phyloP scores from a whole-genome alignment of 306 rosid species.

The Quercus berberidifolia region DNA sequence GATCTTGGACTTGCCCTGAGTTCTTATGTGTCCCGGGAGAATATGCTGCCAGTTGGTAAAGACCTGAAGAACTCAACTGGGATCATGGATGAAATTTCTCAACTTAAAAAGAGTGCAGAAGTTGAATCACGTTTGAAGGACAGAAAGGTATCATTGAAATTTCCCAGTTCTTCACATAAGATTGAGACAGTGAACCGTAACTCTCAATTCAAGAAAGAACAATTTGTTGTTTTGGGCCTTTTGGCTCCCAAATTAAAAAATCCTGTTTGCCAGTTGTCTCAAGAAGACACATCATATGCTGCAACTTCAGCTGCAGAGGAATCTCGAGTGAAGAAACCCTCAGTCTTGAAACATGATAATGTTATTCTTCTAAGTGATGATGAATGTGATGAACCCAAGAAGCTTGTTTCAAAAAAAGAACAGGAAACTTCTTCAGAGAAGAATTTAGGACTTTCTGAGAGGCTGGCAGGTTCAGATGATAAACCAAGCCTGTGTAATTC shows the following conservation, averaged over 20 bases:
- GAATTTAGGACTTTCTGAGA: conserved; percentile 22
- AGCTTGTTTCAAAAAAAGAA: conserved; percentile 33
- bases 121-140: conserved; percentile 25
- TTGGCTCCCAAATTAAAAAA: conserved; percentile 28
- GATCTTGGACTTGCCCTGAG: conserved; percentile 90
- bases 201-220: conserved; percentile 39
- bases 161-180: conserved; percentile 20
- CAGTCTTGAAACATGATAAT: conserved; percentile 28
- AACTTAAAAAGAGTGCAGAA: conserved; percentile 37
- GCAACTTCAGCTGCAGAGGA: conserved; percentile 30
- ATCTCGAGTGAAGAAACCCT: conserved; percentile 38
- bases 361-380: conserved; percentile 83
- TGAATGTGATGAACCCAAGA: conserved; percentile 55
- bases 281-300: conserved; percentile 43
- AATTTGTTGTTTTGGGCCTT: conserved; percentile 26
- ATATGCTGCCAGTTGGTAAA: conserved; percentile 18
- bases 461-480: conserved; percentile 37
- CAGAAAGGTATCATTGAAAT: conserved; percentile 14
- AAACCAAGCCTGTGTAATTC: conserved; percentile 35
- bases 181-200: conserved; percentile 24
- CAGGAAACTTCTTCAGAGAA: conserved; percentile 30
- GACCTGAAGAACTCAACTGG: conserved; percentile 29
- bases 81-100: conserved; percentile 29
- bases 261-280: conserved; percentile 49
- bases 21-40: conserved; percentile 46